Evolutionary conservation across 257 asterid species (phyloP).

Genomic region (Rubia yunnanensis): DNA sequence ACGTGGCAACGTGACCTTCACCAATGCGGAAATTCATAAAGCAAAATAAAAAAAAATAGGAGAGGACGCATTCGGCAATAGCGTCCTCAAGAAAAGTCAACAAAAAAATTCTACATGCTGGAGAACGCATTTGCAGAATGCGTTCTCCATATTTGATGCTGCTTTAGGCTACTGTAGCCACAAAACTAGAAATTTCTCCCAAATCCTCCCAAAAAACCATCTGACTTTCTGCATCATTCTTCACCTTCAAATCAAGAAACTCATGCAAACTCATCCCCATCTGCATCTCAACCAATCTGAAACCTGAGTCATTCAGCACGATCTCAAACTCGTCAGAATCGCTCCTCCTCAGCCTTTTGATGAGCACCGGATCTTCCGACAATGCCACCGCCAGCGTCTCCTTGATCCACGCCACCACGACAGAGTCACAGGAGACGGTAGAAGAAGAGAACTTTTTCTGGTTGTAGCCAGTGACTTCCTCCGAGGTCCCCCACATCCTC

Average conservation of each 20-base stretch:
- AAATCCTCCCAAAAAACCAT: conserved; percentile 65
- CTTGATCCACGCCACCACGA: conserved; percentile 44
- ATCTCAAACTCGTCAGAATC: conserved; percentile 23
- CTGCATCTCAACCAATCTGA: conserved; percentile 43
- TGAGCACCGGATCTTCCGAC: conserved; percentile 45
- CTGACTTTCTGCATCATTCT: conserved; percentile 23
- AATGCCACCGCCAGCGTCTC: conserved; percentile 53
- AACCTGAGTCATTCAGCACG: conserved; percentile 52
- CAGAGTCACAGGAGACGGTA: conserved; percentile 38
- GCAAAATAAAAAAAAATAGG: no score
- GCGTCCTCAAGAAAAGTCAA: no score
- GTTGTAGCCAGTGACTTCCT: no score
- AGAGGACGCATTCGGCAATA: no score
- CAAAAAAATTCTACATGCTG: no score
- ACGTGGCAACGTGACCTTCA: no score
- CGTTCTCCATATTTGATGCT: no score
- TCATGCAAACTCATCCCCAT: conserved; percentile 28
- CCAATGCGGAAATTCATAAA: no score
- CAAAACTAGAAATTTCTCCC: no score
- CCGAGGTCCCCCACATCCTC: no score
- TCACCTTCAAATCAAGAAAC: conserved; percentile 29
- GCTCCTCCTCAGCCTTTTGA: conserved; percentile 45
- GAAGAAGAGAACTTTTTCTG: not conserved
- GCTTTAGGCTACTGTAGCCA: no score
- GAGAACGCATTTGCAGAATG: no score